Conservation (phyloP, 345 rosid species). For the Ricinus communis region DNA sequence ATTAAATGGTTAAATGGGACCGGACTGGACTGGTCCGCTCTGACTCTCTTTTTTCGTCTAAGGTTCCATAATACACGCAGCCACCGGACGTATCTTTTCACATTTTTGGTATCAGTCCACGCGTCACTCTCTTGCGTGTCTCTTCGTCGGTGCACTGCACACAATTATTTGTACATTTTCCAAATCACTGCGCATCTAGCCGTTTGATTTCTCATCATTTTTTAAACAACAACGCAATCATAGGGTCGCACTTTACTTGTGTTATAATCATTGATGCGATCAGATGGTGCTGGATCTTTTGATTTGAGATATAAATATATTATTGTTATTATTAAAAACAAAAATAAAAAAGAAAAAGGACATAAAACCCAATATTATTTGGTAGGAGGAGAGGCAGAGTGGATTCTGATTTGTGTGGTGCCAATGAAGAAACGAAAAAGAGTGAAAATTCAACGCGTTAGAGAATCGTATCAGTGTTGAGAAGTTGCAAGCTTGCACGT, state of each 20-base stretch:
- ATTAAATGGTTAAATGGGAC: too few relatives aligned
- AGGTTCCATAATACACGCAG: slow-evolving; percentile 1
- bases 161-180: not conserved
- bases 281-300: not conserved
- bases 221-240: not conserved
- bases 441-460: slow-evolving; percentile 11
- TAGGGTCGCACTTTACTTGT: not conserved
- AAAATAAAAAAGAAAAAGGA: too few relatives aligned
- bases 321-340: too few relatives aligned
- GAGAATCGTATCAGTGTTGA: not conserved
- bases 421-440: not conserved
- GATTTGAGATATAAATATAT: too few relatives aligned
- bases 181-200: slow-evolving; percentile 2
- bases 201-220: not conserved
- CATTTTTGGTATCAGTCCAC: not conserved
- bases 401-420: not conserved
- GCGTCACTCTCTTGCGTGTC: not conserved
- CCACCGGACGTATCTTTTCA: not conserved
- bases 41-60: not conserved
- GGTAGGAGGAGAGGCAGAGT: too few relatives aligned
- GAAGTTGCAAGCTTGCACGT: slow-evolving; percentile 9
- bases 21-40: too few relatives aligned
- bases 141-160: not conserved
- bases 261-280: not conserved
- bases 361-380: too few relatives aligned